Evolutionary conservation across 164 flowering plant genomes (phyloP).

Genomic region (Tetrastigma voinierianum): DNA sequence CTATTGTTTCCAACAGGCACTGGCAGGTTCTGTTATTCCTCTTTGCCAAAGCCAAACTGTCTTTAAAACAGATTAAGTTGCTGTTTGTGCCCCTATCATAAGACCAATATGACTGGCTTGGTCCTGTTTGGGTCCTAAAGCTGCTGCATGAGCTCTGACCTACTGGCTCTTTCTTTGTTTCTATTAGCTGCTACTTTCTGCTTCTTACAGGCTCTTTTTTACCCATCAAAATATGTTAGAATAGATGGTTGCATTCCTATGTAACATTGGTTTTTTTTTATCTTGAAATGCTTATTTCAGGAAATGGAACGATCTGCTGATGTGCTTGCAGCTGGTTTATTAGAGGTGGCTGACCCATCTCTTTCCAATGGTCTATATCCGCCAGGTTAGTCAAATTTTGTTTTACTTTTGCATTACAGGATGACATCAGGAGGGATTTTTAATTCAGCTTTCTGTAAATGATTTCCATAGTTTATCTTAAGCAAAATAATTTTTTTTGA

Average conservation of each 20-base stretch:
- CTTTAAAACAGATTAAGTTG: no score
- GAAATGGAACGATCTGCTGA: constrained; percentile 98
- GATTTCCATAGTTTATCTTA: background rate
- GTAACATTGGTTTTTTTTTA: background rate
- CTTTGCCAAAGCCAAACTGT: no score
- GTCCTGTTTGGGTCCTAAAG: no score
- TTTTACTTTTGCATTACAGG: background rate
- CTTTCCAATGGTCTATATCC: constrained; percentile 81
- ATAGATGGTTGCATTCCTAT: background rate
- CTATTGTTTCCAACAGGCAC: no score
- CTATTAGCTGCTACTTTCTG: no score
- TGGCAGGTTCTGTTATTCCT: no score
- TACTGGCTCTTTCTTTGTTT: no score
- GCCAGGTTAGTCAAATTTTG: constrained; percentile 61
- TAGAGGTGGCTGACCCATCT: constrained; percentile 90
- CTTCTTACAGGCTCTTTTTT: background rate
- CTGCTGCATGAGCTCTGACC: no score
- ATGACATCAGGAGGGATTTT: background rate
- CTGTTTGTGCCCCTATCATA: no score
- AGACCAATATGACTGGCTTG: no score
- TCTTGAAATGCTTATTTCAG: constrained; percentile 38
- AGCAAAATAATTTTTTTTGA: no score
- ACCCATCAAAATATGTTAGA: background rate
- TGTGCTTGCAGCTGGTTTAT: constrained; percentile 95
- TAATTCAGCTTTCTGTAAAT: background rate